Conservation (phyloP, 169 alveolate genomes). For the Plasmodium vivax region DNA sequence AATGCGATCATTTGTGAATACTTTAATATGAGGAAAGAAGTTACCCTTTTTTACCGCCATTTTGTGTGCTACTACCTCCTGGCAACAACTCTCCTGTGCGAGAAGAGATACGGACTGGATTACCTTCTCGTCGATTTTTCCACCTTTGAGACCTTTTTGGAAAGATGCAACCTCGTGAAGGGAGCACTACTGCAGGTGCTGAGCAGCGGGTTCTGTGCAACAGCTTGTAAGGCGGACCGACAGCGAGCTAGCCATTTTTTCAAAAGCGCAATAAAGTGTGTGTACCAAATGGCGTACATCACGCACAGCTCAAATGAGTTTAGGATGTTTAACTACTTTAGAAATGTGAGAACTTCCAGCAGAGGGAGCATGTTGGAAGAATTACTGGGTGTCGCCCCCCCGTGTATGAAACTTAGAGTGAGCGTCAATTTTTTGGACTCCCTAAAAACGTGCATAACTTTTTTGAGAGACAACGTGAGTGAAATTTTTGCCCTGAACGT, state of each 20-base stretch:
- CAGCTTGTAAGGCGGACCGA: background rate
- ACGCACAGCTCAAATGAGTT: conserved; percentile 48
- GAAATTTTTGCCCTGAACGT: conserved; percentile 15
- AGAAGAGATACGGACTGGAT: conserved; percentile 29
- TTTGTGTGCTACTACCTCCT: conserved; percentile 46
- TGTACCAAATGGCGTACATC: conserved; percentile 62
- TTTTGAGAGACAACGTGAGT: background rate
- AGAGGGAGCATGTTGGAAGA: background rate
- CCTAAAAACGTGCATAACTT: background rate
- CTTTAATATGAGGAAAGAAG: conserved; percentile 59
- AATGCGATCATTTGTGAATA: conserved; percentile 66
- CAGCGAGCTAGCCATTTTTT: background rate
- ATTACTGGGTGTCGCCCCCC: background rate
- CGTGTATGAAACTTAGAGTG: conserved; percentile 20
- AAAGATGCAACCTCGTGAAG: conserved; percentile 21
- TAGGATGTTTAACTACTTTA: conserved; percentile 39
- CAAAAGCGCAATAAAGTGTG: background rate
- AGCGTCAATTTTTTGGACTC: conserved; percentile 27
- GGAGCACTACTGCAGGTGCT: conserved; percentile 35
- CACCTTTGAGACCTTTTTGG: conserved; percentile 22
- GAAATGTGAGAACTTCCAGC: background rate
- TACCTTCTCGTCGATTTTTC: conserved; percentile 1
- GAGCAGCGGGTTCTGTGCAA: background rate
- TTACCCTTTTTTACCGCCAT: conserved; percentile 21
- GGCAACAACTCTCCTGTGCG: background rate